Evolutionary conservation across 441 rosid genomes (phyloP).

Genomic region (Theobroma grandiflorum): DNA sequence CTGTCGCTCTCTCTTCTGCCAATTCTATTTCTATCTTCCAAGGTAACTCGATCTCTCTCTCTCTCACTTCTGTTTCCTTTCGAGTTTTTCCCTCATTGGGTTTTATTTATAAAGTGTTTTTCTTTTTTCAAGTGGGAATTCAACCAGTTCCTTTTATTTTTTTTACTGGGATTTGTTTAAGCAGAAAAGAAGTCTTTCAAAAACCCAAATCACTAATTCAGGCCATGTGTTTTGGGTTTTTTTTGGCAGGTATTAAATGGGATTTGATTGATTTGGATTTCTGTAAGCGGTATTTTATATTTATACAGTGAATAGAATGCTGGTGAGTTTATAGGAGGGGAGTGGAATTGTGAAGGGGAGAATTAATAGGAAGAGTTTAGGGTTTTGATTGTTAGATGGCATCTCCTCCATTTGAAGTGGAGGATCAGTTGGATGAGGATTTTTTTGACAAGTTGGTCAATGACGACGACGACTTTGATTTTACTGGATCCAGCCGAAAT

Average conservation of each 20-base stretch:
- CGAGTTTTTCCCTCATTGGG: not conserved
- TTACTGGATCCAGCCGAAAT: constrained; percentile 19
- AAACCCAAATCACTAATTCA: not conserved
- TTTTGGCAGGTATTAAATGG: constrained; percentile 4
- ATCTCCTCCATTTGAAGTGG: constrained; percentile 48
- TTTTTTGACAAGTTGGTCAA: constrained; percentile 56
- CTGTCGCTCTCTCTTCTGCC: not conserved
- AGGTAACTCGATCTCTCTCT: constrained; percentile 16
- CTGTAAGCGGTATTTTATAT: not conserved
- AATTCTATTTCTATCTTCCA: not conserved
- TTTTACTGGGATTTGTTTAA: not conserved
- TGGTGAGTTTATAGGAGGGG: not conserved
- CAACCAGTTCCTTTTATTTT: not conserved
- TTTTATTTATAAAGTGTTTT: not conserved
- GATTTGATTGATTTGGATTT: not conserved
- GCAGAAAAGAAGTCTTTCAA: not conserved
- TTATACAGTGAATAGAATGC: not conserved
- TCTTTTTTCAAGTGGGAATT: not conserved
- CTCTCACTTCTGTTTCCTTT: not conserved
- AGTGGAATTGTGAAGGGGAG: not conserved
- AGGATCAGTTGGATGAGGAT: constrained; percentile 59
- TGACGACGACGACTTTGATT: constrained; percentile 38
- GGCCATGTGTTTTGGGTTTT: not conserved
- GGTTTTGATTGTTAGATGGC: constrained; percentile 38
- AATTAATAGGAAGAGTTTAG: not conserved